Evolutionary conservation across 805 yeast genomes (phyloP).

Genomic region (Ascoidea rubescens): DNA sequence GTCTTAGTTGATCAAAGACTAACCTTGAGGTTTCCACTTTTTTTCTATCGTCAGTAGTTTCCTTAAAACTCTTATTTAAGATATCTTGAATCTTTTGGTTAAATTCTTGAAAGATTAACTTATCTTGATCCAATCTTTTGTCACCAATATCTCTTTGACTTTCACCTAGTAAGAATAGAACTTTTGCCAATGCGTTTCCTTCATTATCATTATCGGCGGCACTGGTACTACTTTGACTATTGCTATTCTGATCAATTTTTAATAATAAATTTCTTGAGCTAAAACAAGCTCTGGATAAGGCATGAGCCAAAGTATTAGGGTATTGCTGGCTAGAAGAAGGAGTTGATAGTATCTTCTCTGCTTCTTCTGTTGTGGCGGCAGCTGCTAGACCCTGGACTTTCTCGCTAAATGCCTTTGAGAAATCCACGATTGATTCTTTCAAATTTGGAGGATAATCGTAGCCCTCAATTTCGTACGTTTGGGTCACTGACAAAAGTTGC

Average conservation of each 20-base stretch:
- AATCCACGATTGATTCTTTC: conserved; percentile 49
- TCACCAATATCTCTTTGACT: conserved; percentile 50
- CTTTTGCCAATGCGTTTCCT: conserved; percentile 35
- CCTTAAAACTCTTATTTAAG: conserved; percentile 43
- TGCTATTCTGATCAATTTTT: conserved; percentile 14
- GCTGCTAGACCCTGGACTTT: conserved; percentile 46
- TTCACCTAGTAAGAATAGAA: conserved; percentile 39
- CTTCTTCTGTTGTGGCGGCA: conserved; percentile 54
- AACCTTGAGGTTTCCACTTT: conserved; percentile 58
- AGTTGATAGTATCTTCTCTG: conserved; percentile 37
- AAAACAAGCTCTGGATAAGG: conserved; percentile 42
- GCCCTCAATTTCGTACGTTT: conserved; percentile 58
- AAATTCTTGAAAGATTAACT: conserved; percentile 42
- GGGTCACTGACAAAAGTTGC: conserved; percentile 33
- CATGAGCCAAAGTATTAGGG: conserved; percentile 67
- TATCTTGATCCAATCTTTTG: conserved; percentile 59
- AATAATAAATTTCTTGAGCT: conserved; percentile 33
- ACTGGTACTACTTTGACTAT: conserved; percentile 1
- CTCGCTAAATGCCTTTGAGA: conserved; percentile 40
- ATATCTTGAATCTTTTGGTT: conserved; percentile 39
- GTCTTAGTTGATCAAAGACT: conserved; percentile 55
- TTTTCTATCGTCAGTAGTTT: conserved; percentile 46
- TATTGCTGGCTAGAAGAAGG: conserved; percentile 19
- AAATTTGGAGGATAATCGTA: conserved; percentile 78
- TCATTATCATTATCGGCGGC: conserved; percentile 18